A percentile compares a stretch with the other conserved stretches of the same genome.
phyloP scores from a whole-genome alignment of 2,329 filamentous ascomycete species.

The Massarina eburnea region DNA sequence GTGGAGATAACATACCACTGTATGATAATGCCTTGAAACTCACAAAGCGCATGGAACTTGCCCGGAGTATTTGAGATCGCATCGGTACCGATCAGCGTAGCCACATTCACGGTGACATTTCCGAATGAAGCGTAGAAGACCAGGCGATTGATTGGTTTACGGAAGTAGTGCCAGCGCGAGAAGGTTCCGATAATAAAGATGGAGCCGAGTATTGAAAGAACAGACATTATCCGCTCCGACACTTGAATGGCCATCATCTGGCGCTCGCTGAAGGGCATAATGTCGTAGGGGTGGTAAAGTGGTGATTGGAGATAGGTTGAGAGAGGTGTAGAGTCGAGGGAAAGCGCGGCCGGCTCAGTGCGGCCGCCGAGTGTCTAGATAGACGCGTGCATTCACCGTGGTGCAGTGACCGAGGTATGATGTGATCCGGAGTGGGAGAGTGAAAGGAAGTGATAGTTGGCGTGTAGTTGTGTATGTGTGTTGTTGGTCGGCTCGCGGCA shows the following conservation, averaged over 20 bases:
- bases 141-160: slow-evolving; percentile 83
- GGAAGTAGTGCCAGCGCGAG: slow-evolving; percentile 66
- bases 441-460: background rate
- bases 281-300: background rate
- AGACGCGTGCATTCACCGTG: background rate
- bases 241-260: slow-evolving; percentile 54
- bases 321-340: background rate
- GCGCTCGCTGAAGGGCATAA: slow-evolving; percentile 4
- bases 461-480: background rate
- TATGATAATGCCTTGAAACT: slow-evolving; percentile 76
- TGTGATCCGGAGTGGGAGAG: background rate
- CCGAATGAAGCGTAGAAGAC: slow-evolving; percentile 83
- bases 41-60: slow-evolving; percentile 62
- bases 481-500: background rate
- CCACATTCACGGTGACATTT: slow-evolving; percentile 76
- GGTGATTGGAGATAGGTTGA: background rate
- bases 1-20: slow-evolving; percentile 65
- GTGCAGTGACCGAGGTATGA: background rate
- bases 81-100: slow-evolving; percentile 69
- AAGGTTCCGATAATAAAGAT: slow-evolving; percentile 74
- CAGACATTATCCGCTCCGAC: slow-evolving; percentile 69
- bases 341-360: background rate
- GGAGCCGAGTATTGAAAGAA: slow-evolving; percentile 70
- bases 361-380: background rate
- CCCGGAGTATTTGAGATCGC: slow-evolving; percentile 48